Conservation (phyloP, 2,329 filamentous ascomycete species). For the Myotisia sp. region DNA sequence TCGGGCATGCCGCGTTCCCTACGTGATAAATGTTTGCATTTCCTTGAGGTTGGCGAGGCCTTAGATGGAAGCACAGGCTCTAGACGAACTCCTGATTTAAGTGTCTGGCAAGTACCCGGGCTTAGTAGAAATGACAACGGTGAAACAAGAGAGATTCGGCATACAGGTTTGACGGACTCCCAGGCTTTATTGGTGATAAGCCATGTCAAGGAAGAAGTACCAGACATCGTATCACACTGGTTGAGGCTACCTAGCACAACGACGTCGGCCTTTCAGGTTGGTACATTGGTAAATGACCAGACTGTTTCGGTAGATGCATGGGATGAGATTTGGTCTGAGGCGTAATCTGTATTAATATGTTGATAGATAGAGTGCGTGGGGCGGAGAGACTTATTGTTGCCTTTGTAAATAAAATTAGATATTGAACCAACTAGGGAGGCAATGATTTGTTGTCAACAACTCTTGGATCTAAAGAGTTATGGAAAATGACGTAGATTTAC, state of each 20-base stretch:
- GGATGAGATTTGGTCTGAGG: constrained; percentile 11
- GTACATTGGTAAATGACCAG: constrained; percentile 7
- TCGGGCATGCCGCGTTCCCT: constrained; percentile 70
- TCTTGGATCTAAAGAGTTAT: too few species aligned
- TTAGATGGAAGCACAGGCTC: constrained; percentile 17
- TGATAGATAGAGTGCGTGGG: too few species aligned
- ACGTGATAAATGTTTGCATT: constrained; percentile 74
- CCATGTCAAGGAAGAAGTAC: constrained; percentile 81
- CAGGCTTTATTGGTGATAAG: constrained; percentile 89
- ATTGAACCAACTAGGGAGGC: too few species aligned
- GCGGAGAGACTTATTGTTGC: too few species aligned
- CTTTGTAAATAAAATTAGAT: too few species aligned
- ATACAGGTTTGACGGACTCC: constrained; percentile 46
- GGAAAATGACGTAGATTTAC: too few species aligned
- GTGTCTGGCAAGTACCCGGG: constrained; percentile 8
- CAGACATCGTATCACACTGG: constrained; percentile 68
- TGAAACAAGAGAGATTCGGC: constrained; percentile 11
- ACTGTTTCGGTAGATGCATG: constrained; percentile 9
- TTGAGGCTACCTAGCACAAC: constrained; percentile 53
- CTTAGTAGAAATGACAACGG: constrained; percentile 3
- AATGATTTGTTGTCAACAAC: too few species aligned
- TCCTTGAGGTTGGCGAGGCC: constrained; percentile 53
- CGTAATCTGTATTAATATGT: background rate
- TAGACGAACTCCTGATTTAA: constrained; percentile 6
- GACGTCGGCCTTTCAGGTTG: constrained; percentile 7